Evolutionary conservation across 768 basidiomycete species (phyloP).

Genomic region (Amanita muscaria): DNA sequence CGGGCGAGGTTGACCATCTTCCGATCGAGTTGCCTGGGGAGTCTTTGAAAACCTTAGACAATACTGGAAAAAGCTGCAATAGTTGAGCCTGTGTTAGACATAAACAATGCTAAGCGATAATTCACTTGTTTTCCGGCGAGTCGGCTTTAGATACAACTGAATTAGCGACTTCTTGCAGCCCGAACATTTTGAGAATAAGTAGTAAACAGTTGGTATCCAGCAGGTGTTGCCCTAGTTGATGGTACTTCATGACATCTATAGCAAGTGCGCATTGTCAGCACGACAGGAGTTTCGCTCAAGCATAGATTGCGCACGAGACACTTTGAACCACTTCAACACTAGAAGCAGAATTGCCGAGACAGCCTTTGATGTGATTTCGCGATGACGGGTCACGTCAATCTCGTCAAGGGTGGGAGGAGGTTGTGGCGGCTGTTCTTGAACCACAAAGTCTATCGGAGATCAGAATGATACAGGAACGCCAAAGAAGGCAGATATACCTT

Average conservation of each 20-base stretch:
- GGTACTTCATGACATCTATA: conserved; percentile 95
- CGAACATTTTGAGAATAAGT: conserved; percentile 95
- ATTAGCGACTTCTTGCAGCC: conserved; percentile 82
- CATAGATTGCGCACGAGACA: conserved; percentile 68
- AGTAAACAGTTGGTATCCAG: conserved; percentile 93
- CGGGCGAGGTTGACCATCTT: conserved; percentile 57
- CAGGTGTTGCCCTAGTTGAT: conserved; percentile 91
- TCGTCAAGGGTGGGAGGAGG: conserved; percentile 81
- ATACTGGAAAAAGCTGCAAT: conserved; percentile 86
- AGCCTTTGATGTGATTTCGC: conserved; percentile 95
- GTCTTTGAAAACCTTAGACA: conserved; percentile 76
- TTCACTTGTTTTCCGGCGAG: conserved; percentile 74
- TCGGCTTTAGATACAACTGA: conserved; percentile 87
- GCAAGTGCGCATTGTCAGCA: not conserved
- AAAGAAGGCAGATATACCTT: conserved; percentile 24
- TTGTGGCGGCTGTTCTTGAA: conserved; percentile 48
- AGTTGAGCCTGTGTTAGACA: not conserved
- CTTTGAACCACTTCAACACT: conserved; percentile 96
- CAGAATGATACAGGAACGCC: conserved; percentile 48
- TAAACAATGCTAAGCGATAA: not conserved
- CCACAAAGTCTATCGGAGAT: conserved; percentile 24
- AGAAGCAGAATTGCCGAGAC: conserved; percentile 90
- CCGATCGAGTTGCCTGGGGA: conserved; percentile 46
- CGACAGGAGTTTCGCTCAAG: not conserved
- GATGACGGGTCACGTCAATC: conserved; percentile 87